Evolutionary conservation across 306 rosid species (phyloP).

Genomic region (Nissolia schottii): DNA sequence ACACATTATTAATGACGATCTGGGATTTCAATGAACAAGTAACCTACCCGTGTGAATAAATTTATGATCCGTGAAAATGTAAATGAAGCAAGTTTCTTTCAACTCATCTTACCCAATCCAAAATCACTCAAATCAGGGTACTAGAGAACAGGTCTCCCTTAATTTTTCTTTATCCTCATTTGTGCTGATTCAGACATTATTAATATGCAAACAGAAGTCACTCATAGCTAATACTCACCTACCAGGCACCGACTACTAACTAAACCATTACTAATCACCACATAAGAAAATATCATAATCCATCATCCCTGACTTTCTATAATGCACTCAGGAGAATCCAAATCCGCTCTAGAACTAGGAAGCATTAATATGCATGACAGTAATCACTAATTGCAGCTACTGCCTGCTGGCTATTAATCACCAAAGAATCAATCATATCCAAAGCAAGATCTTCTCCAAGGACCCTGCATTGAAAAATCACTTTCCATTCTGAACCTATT

Average conservation of each 20-base stretch:
- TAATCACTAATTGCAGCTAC: not conserved
- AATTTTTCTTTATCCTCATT: not conserved
- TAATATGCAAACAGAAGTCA: not conserved
- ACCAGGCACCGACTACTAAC: too few relatives aligned
- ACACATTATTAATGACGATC: not conserved
- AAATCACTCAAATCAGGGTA: not conserved
- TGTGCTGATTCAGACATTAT: not conserved
- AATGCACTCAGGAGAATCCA: not conserved
- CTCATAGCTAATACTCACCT: too few relatives aligned
- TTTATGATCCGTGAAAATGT: not conserved
- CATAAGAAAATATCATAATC: too few relatives aligned
- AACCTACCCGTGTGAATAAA: conserved; percentile 7
- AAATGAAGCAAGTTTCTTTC: not conserved
- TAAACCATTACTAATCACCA: too few relatives aligned
- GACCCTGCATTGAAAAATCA: conserved; percentile 2
- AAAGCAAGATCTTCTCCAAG: not conserved
- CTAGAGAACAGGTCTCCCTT: not conserved
- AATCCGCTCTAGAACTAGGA: too few relatives aligned
- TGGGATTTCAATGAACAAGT: conserved; percentile 22
- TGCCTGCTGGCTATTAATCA: not conserved
- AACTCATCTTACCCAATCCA: not conserved
- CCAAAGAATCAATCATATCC: not conserved
- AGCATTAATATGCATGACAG: not conserved
- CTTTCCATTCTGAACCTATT: not conserved
- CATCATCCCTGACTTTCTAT: not conserved